Conservation (phyloP, 345 rosid species). For the Hibiscus trionum region DNA sequence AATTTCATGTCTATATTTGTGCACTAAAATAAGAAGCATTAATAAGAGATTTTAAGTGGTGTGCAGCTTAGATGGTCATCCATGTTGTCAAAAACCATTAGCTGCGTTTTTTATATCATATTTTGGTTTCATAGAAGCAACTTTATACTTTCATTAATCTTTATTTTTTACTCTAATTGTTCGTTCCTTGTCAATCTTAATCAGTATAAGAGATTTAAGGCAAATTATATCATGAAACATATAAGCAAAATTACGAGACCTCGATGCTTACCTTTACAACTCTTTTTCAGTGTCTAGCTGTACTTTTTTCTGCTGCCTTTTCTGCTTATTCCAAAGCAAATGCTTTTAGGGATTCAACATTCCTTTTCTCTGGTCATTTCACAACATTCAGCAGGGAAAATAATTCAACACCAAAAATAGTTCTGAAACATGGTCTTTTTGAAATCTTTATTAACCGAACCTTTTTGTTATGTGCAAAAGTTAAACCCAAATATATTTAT, state of each 20-base stretch:
- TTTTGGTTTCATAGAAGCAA: neutral
- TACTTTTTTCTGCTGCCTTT: constrained; percentile 74
- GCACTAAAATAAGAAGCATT: neutral
- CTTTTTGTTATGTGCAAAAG: neutral
- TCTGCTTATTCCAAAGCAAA: constrained; percentile 80
- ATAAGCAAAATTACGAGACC: neutral
- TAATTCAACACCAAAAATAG: neutral
- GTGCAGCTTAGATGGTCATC: neutral
- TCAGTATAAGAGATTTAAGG: neutral
- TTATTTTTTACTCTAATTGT: neutral
- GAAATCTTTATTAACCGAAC: neutral
- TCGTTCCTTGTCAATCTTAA: neutral
- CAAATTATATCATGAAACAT: too few relatives aligned
- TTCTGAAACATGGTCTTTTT: neutral
- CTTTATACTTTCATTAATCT: neutral
- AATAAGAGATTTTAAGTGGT: neutral
- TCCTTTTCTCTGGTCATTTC: constrained; percentile 49
- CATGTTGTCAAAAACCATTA: neutral
- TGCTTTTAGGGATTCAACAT: constrained; percentile 61
- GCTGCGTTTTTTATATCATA: neutral
- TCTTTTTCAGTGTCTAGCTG: constrained; percentile 52
- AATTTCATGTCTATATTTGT: neutral
- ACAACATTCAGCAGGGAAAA: neutral
- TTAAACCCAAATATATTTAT: neutral
- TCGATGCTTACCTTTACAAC: constrained; percentile 29